phyloP scores from a whole-genome alignment of 2,329 filamentous ascomycete species.

The Colletotrichum zoysiae region DNA sequence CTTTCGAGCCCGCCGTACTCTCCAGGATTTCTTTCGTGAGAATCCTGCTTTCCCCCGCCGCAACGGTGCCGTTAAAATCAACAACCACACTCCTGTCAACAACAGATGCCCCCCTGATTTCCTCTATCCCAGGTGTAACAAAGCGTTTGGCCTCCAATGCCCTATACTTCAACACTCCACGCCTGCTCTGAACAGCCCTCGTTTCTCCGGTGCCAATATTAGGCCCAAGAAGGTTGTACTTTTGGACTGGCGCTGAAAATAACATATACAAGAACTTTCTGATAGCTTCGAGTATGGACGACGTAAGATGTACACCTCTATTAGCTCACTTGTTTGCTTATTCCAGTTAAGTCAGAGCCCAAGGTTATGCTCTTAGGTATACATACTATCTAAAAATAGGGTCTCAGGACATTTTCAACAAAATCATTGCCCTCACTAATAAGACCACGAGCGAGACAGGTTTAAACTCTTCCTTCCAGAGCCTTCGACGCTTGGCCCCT shows the following conservation, averaged over 20 bases:
- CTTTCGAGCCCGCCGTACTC: neutral
- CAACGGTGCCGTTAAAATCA: conserved; percentile 15
- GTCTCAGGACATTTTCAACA: conserved; percentile 68
- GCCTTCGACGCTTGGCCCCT: neutral
- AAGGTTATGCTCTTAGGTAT: no score
- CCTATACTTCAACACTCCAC: conserved; percentile 70
- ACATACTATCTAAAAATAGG: conserved; percentile 7
- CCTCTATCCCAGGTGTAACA: conserved; percentile 69
- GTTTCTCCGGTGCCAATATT: conserved; percentile 65
- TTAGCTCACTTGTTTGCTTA: neutral
- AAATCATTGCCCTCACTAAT: conserved; percentile 68
- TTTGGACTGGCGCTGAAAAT: conserved; percentile 72
- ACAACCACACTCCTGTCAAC: conserved; percentile 30
- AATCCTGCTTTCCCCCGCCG: neutral
- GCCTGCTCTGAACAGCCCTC: conserved; percentile 67
- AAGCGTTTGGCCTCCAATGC: conserved; percentile 64
- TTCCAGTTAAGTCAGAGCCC: neutral
- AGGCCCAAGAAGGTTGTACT: conserved; percentile 77
- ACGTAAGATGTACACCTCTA: conserved; percentile 53
- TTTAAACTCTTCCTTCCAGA: conserved; percentile 41
- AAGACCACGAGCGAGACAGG: conserved; percentile 69
- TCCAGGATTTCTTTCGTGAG: conserved; percentile 11
- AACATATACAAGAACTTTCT: conserved; percentile 71
- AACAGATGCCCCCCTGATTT: conserved; percentile 60
- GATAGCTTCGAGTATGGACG: conserved; percentile 69